Conservation (phyloP, 108 stramenopile species). For the Mayamaea pseudoterrestris region DNA sequence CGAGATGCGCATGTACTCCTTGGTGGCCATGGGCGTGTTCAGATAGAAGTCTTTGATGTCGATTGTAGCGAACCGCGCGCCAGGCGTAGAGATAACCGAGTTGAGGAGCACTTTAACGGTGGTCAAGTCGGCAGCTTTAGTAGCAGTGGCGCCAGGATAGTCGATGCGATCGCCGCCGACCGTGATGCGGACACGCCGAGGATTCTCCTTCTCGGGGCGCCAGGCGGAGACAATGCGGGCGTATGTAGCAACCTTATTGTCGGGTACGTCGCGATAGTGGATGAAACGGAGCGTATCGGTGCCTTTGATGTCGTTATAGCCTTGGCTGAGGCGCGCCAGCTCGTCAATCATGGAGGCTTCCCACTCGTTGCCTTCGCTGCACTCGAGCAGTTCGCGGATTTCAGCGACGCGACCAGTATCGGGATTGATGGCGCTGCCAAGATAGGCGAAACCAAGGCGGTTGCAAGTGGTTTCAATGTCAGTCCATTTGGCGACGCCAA, state of each 20-base stretch:
- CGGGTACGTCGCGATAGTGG: constrained; percentile 9
- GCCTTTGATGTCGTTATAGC: constrained; percentile 6
- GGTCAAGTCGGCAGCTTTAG: constrained; percentile 21
- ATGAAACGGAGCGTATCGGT: constrained; percentile 24
- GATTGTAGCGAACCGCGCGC: constrained; percentile 4
- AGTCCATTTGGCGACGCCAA: no score
- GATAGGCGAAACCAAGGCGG: background rate
- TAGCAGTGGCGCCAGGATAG: constrained; percentile 10
- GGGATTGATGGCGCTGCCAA: constrained; percentile 12
- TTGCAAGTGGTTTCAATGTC: no score
- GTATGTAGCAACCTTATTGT: constrained; percentile 10
- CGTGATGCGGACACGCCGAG: constrained; percentile 15
- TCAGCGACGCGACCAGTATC: constrained; percentile 11
- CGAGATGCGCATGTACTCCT: constrained; percentile 31
- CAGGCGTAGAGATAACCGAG: constrained; percentile 14
- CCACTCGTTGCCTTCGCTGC: constrained; percentile 9
- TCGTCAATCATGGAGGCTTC: constrained; percentile 8
- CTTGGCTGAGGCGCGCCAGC: constrained; percentile 24
- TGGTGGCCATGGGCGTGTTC: constrained; percentile 11
- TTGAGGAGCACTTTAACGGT: constrained; percentile 20
- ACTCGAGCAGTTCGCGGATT: constrained; percentile 8
- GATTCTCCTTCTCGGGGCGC: constrained; percentile 8
- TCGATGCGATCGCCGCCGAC: constrained; percentile 20
- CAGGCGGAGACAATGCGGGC: constrained; percentile 11
- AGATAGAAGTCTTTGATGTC: constrained; percentile 31